phyloP scores from a whole-genome alignment of 257 asterid genomes.

The Vinca minor region DNA sequence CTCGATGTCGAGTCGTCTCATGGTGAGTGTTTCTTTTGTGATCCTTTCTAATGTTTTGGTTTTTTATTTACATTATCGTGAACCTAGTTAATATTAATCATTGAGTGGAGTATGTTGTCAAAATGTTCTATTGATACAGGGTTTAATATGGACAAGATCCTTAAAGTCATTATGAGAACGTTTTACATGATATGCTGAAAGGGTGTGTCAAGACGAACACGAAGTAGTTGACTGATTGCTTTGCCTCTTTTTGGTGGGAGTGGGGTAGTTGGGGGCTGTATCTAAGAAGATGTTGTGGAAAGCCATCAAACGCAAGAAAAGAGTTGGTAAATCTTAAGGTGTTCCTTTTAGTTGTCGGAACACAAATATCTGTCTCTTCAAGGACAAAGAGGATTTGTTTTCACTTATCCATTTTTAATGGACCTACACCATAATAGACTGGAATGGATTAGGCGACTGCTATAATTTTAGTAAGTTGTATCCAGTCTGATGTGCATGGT shows the following conservation, averaged over 20 bases:
- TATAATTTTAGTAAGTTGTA: too few relatives aligned
- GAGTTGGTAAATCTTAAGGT: background rate
- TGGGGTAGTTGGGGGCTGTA: background rate
- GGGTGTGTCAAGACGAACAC: background rate
- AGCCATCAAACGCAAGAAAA: background rate
- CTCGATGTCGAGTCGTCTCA: slow-evolving; percentile 94
- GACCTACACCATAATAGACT: too few relatives aligned
- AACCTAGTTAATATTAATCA: background rate
- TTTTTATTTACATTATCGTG: background rate
- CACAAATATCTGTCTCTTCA: background rate
- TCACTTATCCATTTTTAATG: too few relatives aligned
- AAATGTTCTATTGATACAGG: background rate
- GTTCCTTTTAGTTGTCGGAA: background rate
- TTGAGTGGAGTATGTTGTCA: too few relatives aligned
- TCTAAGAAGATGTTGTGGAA: background rate
- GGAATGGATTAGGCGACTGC: too few relatives aligned
- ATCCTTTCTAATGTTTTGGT: background rate
- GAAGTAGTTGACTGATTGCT: background rate
- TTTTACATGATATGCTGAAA: background rate
- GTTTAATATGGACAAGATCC: background rate
- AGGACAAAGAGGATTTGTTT: too few relatives aligned
- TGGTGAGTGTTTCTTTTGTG: slow-evolving; percentile 36
- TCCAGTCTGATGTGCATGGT: too few relatives aligned
- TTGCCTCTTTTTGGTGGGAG: background rate
- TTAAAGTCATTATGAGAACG: background rate